Conservation (phyloP, 306 rosid species). For the Quercus ilex region DNA sequence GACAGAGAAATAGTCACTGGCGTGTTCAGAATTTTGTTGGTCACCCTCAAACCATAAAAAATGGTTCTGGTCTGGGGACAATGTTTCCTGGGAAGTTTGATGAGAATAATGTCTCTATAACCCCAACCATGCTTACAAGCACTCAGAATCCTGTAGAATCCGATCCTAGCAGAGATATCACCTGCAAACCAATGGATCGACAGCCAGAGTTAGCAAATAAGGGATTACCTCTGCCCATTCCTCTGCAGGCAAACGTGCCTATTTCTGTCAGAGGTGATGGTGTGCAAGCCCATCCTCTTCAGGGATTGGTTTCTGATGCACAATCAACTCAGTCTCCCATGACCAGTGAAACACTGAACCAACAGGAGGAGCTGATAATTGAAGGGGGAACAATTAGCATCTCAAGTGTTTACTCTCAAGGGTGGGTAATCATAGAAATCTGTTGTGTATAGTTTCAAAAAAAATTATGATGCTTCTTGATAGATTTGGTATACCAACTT, state of each 20-base stretch:
- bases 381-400: conserved; percentile 96
- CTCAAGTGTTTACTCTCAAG: conserved; percentile 90
- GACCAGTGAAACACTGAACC: conserved; percentile 48
- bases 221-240: conserved; percentile 48
- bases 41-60: conserved; percentile 61
- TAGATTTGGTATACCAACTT: not conserved
- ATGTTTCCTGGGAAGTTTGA: conserved; percentile 79
- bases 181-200: conserved; percentile 45
- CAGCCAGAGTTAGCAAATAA: conserved; percentile 66
- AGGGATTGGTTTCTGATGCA: conserved; percentile 58
- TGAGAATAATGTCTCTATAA: conserved; percentile 56
- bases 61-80: conserved; percentile 57
- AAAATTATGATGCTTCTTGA: not conserved
- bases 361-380: conserved; percentile 58
- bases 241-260: conserved; percentile 50
- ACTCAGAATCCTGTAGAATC: conserved; percentile 54
- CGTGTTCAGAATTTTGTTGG: conserved; percentile 75
- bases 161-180: conserved; percentile 51
- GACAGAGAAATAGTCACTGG: conserved; percentile 98
- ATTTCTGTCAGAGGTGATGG: conserved; percentile 63
- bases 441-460: not conserved
- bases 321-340: conserved; percentile 60
- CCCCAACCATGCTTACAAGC: conserved; percentile 57
- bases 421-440: conserved; percentile 49
- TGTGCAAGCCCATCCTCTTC: conserved; percentile 64